Evolutionary conservation across 2,329 filamentous ascomycete genomes (phyloP).

Genomic region (Colletotrichum euphorbiae): DNA sequence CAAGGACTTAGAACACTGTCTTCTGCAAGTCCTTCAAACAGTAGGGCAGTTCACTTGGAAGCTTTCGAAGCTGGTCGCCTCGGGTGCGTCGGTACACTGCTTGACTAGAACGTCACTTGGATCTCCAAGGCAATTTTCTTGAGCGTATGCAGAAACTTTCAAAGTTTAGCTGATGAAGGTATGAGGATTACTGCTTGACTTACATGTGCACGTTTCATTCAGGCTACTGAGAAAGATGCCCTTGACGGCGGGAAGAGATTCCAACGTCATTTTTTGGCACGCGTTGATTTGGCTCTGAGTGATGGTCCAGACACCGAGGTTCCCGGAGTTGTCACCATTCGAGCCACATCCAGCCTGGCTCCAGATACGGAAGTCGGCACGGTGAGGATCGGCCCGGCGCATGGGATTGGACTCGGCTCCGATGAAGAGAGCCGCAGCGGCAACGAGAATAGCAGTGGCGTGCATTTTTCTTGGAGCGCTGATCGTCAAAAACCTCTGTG

Average conservation of each 20-base stretch:
- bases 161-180: background rate
- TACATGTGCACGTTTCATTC: background rate
- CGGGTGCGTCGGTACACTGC: background rate
- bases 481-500: too few species aligned
- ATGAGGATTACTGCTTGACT: background rate
- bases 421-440: slow-evolving; percentile 3
- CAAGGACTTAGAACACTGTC: too few species aligned
- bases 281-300: slow-evolving; percentile 7
- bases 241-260: slow-evolving; percentile 7
- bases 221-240: slow-evolving; percentile 9
- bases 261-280: background rate
- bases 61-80: background rate
- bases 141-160: slow-evolving; percentile 13
- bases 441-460: background rate
- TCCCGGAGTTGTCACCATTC: slow-evolving; percentile 4
- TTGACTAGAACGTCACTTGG: background rate
- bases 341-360: slow-evolving; percentile 18
- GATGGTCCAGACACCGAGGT: slow-evolving; percentile 30
- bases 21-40: background rate
- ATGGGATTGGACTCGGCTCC: slow-evolving; percentile 14
- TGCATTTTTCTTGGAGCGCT: background rate
- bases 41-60: slow-evolving; percentile 4
- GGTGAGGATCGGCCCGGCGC: slow-evolving; percentile 16
- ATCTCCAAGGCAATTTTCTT: background rate
- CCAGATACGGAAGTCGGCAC: slow-evolving; percentile 28